These are phyloP conservation scores for Boletus edulis DNA, from an alignment of 768 basidiomycete genomes.

Conservation along the genomic window DNA sequence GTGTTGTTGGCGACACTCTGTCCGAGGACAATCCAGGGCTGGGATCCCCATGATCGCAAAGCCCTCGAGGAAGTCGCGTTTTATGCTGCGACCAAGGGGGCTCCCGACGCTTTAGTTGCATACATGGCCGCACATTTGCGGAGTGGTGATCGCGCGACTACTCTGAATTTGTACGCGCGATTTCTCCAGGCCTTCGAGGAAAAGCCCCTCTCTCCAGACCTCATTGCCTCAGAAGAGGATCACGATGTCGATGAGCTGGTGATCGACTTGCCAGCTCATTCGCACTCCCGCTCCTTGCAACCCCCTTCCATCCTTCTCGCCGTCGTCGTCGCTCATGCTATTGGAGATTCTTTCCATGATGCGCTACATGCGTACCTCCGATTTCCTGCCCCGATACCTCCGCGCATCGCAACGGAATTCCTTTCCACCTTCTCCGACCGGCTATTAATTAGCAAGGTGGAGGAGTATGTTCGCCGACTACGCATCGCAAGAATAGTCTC, in stretches of 20 bases:
- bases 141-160: slow-evolving; percentile 38
- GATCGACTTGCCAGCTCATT: slow-evolving; percentile 19
- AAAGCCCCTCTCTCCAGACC: slow-evolving; percentile 17
- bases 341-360: slow-evolving; percentile 52
- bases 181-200: slow-evolving; percentile 30
- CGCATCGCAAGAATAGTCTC: slow-evolving; percentile 50
- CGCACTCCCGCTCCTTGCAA: slow-evolving; percentile 8
- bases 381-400: slow-evolving; percentile 36
- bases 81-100: slow-evolving; percentile 42
- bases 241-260: slow-evolving; percentile 26
- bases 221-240: slow-evolving; percentile 11
- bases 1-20: slow-evolving; percentile 31
- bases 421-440: slow-evolving; percentile 37
- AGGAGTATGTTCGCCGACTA: slow-evolving; percentile 47
- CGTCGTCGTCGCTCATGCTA: slow-evolving; percentile 60
- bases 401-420: slow-evolving; percentile 37
- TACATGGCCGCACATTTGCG: slow-evolving; percentile 48
- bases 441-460: slow-evolving; percentile 40
- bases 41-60: slow-evolving; percentile 29
- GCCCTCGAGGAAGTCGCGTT: slow-evolving; percentile 49
- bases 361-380: slow-evolving; percentile 47
- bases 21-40: slow-evolving; percentile 17
- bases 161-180: slow-evolving; percentile 44
- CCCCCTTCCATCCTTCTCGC: slow-evolving; percentile 45
- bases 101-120: slow-evolving; percentile 46